phyloP scores from a whole-genome alignment of 371 early-diverging fungal genomes.

The Lichtheimia hyalospora region DNA sequence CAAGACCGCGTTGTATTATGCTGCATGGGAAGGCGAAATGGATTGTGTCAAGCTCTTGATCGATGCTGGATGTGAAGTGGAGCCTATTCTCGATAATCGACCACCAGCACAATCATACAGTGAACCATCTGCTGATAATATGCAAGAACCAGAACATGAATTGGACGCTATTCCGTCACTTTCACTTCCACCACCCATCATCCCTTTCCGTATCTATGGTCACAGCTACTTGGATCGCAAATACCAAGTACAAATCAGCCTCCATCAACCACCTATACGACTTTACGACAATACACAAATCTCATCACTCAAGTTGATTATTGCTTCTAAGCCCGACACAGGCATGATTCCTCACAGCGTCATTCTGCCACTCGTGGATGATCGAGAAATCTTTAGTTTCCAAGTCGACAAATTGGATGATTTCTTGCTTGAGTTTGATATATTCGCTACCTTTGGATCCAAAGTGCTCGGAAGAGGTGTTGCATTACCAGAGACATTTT shows the following conservation, averaged over 20 bases:
- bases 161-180: conserved; percentile 83
- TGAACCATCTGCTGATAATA: conserved; percentile 8
- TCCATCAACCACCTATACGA: conserved; percentile 59
- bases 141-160: conserved; percentile 42
- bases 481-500: conserved; percentile 73
- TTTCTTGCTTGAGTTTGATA: conserved; percentile 86
- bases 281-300: conserved; percentile 68
- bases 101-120: conserved; percentile 19
- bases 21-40: conserved; percentile 92
- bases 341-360: conserved; percentile 90
- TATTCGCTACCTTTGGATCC: conserved; percentile 94
- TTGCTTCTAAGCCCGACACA: conserved; percentile 77
- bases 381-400: conserved; percentile 78
- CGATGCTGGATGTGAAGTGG: conserved; percentile 54
- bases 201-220: conserved; percentile 95
- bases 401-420: conserved; percentile 75
- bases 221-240: conserved; percentile 92
- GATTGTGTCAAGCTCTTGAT: conserved; percentile 71
- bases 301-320: conserved; percentile 60
- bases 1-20: conserved; percentile 87
- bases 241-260: conserved; percentile 75
- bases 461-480: conserved; percentile 89
- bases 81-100: conserved; percentile 16
- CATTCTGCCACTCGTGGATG: conserved; percentile 86
- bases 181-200: conserved; percentile 93